Base-by-base conservation (phyloP, 169 alveolate genomes). In the Cryptosporidium sp. region DNA sequence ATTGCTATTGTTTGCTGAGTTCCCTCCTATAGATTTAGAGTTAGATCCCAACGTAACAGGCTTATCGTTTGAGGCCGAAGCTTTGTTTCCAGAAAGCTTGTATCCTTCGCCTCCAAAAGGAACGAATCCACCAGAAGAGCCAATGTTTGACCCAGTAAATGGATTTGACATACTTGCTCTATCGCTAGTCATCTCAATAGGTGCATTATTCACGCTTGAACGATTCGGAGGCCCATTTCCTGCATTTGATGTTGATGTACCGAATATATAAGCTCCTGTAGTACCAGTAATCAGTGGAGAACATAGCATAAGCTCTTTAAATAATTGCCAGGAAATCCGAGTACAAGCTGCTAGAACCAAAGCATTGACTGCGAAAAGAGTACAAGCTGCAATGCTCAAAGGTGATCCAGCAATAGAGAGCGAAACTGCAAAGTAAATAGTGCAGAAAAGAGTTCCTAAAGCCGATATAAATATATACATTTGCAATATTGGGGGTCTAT, bases 61-160 rank as follows among this genome's bases (percentile, higher is more conserved):
- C 23, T 37, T 43, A 1, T 65, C 89, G 12, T 45, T 45, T 10
- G 74, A 39, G 14, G 51, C 75, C 0, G 65, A 41, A 10, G 67
- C 2, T 35, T 65, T 80, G 21, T 51, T 33, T n/a, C 69, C 75
- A 16, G 89, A 80, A 37, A 80, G 75, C 9, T 50, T 80, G 62
- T 62, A 80, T 16, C 89, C 89, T 41, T 80, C 89, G n/a, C 89
- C 89, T 39, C 89, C 89, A 67, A 80, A 80, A 2, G 89, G 89
- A 39, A 80, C 89, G 29, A 80, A 80, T 9, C 89, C 89, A 12
- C 37, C 68, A 35, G 86, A 75, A 45, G 62, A 26, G 45, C 51
- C 51, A 26, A 73, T 23, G 33, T 59, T 59, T 31, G 86, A 59
- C 7, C 55, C 68, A 6, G 52, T 37, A 14, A 50, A 45, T 6